phyloP scores from a whole-genome alignment of 2,329 filamentous ascomycete genomes.

The Talaromyces islandicus region DNA sequence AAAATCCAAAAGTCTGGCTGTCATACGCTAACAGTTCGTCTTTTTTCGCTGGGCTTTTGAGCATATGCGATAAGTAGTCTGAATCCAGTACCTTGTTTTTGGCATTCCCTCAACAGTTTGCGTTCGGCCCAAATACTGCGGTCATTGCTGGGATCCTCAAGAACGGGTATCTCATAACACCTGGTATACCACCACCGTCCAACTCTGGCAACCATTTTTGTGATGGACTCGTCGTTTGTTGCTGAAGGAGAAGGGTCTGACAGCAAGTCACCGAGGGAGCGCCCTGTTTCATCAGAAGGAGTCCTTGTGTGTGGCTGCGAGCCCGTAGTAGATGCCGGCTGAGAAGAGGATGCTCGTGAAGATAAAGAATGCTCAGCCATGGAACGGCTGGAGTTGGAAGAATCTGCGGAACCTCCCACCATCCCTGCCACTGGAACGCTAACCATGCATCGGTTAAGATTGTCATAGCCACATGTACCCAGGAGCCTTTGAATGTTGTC shows the following conservation, averaged over 20 bases:
- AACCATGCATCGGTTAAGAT: constrained; percentile 44
- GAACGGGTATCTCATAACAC: constrained; percentile 72
- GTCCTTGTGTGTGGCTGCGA: constrained; percentile 17
- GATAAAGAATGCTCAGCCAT: constrained; percentile 15
- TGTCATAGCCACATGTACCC: constrained; percentile 41
- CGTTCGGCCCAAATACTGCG: constrained; percentile 75
- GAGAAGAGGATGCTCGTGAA: constrained; percentile 18
- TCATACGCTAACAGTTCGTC: constrained; percentile 40
- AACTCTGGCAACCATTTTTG: constrained; percentile 85
- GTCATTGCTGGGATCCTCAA: constrained; percentile 42
- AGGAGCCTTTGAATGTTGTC: constrained; percentile 44
- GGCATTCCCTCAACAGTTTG: constrained; percentile 72
- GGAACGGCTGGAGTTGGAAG: constrained; percentile 33
- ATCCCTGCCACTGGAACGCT: constrained; percentile 44
- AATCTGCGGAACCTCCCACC: constrained; percentile 36
- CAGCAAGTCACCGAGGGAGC: constrained; percentile 63
- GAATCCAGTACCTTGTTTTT: constrained; percentile 78
- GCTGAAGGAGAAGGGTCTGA: constrained; percentile 63
- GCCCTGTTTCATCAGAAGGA: constrained; percentile 32
- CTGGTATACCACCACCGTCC: constrained; percentile 95
- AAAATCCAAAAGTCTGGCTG: not conserved
- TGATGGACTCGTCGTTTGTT: constrained; percentile 74
- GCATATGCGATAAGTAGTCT: constrained; percentile 89
- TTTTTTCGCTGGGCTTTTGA: constrained; percentile 60
- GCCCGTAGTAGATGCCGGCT: constrained; percentile 15